Conservation (phyloP, 108 stramenopile species). For the Cyclostephanos tholiformis region DNA sequence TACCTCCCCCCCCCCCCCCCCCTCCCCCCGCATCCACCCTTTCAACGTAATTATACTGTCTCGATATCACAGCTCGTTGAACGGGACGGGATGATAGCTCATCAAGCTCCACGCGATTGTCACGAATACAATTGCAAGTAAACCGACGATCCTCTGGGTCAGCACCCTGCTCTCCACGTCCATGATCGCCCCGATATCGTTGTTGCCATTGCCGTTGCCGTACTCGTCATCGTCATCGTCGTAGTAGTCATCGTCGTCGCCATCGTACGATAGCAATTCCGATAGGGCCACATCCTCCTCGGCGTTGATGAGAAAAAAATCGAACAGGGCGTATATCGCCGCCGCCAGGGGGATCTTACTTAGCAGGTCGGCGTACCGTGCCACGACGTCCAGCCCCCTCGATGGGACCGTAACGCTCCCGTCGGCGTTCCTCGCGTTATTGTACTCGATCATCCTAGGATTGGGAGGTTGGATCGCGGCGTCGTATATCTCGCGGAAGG, state of each 20-base stretch:
- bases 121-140: constrained; percentile 31
- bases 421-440: background rate
- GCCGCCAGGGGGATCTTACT: constrained; percentile 40
- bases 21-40: background rate
- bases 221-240: constrained; percentile 15
- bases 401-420: constrained; percentile 20
- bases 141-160: constrained; percentile 32
- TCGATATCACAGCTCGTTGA: constrained; percentile 26
- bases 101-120: constrained; percentile 30
- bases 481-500: constrained; percentile 37
- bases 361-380: constrained; percentile 45
- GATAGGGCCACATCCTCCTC: constrained; percentile 46
- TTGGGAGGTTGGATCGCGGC: constrained; percentile 19
- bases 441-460: constrained; percentile 3
- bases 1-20: no score
- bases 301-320: constrained; percentile 47
- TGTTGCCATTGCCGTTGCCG: constrained; percentile 5
- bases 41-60: background rate
- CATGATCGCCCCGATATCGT: constrained; percentile 22
- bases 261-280: constrained; percentile 35
- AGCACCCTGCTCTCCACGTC: constrained; percentile 32
- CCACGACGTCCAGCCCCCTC: constrained; percentile 35
- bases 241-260: constrained; percentile 1
- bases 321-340: constrained; percentile 36
- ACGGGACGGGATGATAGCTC: constrained; percentile 50